Evolutionary conservation across 345 rosid species (phyloP).

Genomic region (Lumnitzera littorea): DNA sequence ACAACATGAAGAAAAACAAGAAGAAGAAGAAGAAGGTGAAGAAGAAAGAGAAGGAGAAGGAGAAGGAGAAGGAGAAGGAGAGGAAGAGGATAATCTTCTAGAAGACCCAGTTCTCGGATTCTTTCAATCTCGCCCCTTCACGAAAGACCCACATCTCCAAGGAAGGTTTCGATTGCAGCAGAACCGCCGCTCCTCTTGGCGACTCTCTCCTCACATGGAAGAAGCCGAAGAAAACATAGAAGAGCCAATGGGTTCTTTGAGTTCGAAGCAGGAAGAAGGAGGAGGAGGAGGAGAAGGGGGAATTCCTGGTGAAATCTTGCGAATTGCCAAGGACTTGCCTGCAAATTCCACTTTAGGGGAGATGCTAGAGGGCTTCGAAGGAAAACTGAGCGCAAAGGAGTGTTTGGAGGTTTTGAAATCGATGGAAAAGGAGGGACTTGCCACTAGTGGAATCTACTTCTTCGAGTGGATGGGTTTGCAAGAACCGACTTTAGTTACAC

Average conservation of each 20-base stretch:
- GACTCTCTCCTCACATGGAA: constrained; percentile 28
- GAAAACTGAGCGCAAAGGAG: constrained; percentile 31
- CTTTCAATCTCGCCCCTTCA: constrained; percentile 49
- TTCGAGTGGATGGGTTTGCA: constrained; percentile 86
- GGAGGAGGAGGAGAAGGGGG: constrained; percentile 15
- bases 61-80: constrained; percentile 20
- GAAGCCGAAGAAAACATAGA: constrained; percentile 18
- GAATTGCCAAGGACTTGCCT: constrained; percentile 38
- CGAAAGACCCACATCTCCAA: constrained; percentile 40
- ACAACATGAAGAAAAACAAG: constrained; percentile 7
- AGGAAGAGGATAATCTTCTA: no score
- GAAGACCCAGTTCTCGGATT: constrained; percentile 56
- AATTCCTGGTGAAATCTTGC: constrained; percentile 38
- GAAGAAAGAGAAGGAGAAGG: constrained; percentile 5
- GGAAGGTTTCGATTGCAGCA: constrained; percentile 46
- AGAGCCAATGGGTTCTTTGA: constrained; percentile 11
- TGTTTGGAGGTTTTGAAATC: constrained; percentile 50
- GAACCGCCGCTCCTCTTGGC: constrained; percentile 75
- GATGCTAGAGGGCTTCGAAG: constrained; percentile 35
- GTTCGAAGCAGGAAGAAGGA: constrained; percentile 6
- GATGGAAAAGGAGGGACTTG: constrained; percentile 51
- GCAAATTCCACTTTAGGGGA: constrained; percentile 67
- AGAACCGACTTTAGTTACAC: constrained; percentile 53
- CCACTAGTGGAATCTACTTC: constrained; percentile 50
- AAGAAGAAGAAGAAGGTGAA: background rate